Conservation (phyloP, 805 yeast genomes). For the Schizosaccharomyces lindneri region DNA sequence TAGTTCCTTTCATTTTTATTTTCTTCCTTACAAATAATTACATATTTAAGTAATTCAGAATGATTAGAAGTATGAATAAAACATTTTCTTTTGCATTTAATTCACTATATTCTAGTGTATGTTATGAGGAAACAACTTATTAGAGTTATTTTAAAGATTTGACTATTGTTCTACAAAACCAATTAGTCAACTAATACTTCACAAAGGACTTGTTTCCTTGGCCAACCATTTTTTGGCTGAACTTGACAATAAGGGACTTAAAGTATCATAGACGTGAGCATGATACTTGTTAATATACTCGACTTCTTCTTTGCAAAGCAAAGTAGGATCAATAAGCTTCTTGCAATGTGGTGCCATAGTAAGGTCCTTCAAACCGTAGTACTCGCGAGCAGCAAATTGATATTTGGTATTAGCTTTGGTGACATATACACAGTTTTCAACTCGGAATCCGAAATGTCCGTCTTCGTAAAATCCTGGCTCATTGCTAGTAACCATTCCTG, state of each 20-base stretch:
- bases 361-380: conserved; percentile 53
- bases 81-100: no score
- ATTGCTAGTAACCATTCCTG: conserved; percentile 61
- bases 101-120: no score
- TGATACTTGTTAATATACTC: background rate
- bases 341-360: conserved; percentile 17
- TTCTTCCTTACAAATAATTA: no score
- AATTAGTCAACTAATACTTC: no score
- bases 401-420: conserved; percentile 17
- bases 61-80: no score
- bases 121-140: no score
- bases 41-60: no score
- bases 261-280: background rate
- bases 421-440: conserved; percentile 60
- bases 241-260: background rate
- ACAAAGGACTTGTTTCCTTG: background rate
- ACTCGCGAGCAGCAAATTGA: conserved; percentile 31
- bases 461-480: conserved; percentile 90
- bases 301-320: background rate
- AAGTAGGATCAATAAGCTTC: background rate
- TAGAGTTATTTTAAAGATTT: no score
- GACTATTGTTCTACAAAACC: no score
- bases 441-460: conserved; percentile 70
- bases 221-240: background rate
- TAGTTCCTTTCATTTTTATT: no score